A percentile compares a stretch with the other conserved stretches of the same genome.
phyloP scores from a whole-genome alignment of 306 rosid genomes.

The Luffa acutangula region DNA sequence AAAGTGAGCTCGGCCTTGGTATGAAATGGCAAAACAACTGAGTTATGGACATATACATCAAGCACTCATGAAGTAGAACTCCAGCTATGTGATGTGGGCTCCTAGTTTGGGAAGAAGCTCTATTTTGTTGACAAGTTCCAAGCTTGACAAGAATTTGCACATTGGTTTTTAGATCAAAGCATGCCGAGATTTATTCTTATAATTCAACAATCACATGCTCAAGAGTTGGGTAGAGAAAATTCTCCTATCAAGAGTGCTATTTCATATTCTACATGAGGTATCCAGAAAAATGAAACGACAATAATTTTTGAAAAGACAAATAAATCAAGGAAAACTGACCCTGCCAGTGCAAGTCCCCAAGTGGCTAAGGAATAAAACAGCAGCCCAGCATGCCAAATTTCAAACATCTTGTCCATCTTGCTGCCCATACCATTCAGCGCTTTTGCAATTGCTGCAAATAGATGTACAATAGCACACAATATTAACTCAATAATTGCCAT shows the following conservation, averaged over 20 bases:
- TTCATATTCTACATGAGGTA: background rate
- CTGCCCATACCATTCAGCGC: constrained; percentile 53
- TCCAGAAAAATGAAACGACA: background rate
- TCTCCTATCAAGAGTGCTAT: background rate
- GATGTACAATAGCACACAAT: background rate
- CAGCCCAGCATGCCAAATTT: constrained; percentile 80
- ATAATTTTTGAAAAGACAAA: background rate
- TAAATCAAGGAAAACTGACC: constrained; percentile 31
- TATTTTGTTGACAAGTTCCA: background rate
- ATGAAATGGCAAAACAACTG: background rate
- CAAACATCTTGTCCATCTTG: constrained; percentile 54
- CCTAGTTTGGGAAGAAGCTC: background rate
- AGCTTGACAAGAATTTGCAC: background rate
- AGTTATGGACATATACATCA: background rate
- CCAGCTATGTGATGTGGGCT: background rate
- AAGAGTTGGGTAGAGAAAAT: background rate
- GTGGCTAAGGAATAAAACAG: constrained; percentile 72
- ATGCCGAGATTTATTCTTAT: background rate
- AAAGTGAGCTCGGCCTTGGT: background rate
- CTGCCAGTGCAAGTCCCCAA: constrained; percentile 94
- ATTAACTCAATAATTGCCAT: background rate
- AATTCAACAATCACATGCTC: background rate
- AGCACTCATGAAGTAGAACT: background rate
- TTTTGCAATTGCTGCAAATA: constrained; percentile 56
- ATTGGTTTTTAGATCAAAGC: background rate